phyloP scores from a whole-genome alignment of 176 grass and related monocot genomes.

The Phoenix roebelenii region DNA sequence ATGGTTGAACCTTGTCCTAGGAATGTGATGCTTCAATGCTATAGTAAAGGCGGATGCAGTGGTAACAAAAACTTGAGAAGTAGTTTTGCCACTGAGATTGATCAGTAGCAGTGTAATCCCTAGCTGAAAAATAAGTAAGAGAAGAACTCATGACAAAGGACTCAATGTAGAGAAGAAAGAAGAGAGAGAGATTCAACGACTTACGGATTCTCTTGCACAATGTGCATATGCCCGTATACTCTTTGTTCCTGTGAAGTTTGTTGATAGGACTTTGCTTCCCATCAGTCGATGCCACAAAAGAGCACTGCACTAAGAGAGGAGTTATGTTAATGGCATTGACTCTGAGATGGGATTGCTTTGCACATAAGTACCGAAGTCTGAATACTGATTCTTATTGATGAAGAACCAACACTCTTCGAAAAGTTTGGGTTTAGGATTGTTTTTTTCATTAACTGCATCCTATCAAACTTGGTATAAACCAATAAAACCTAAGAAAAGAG shows the following conservation, averaged over 20 bases:
- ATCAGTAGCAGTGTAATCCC: constrained; percentile 78
- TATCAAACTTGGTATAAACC: no score
- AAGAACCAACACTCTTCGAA: no score
- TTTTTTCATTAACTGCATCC: no score
- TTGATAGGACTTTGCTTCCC: neutral
- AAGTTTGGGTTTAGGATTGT: no score
- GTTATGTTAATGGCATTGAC: no score
- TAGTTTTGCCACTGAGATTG: constrained; percentile 62
- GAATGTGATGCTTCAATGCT: neutral
- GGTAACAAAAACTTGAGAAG: constrained; percentile 24
- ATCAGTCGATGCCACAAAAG: constrained; percentile 13
- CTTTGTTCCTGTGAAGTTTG: constrained; percentile 10
- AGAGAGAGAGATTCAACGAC: neutral
- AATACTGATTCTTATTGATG: no score
- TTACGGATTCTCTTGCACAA: constrained; percentile 8
- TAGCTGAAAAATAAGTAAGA: constrained; percentile 25
- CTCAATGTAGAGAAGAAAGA: neutral
- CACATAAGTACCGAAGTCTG: no score
- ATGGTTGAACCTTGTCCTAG: constrained; percentile 1
- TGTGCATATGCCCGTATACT: constrained; percentile 15
- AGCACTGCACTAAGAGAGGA: constrained; percentile 1
- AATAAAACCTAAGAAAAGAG: no score
- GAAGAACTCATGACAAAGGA: neutral
- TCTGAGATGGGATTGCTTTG: no score
- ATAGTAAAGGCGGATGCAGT: neutral